Evolutionary conservation across 306 rosid genomes (phyloP).

Genomic region (Lathyrus sativus): DNA sequence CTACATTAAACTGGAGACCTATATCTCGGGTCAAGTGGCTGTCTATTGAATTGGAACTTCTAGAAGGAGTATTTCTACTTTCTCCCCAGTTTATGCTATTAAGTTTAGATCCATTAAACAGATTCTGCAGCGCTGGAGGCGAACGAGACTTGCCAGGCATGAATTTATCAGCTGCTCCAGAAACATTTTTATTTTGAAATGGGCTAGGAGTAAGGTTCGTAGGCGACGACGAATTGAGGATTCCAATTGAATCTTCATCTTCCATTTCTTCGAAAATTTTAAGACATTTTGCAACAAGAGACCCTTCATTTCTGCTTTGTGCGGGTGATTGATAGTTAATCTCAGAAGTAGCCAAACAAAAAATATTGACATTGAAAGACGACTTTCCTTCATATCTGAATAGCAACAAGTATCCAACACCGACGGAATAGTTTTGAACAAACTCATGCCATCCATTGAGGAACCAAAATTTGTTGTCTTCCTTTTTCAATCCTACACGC

Average conservation of each 20-base stretch:
- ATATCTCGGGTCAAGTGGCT: constrained; percentile 54
- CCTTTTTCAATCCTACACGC: constrained; percentile 71
- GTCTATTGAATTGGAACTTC: constrained; percentile 47
- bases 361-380: constrained; percentile 67
- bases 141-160: constrained; percentile 48
- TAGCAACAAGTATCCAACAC: constrained; percentile 68
- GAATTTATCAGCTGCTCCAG: constrained; percentile 52
- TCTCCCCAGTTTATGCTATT: constrained; percentile 63
- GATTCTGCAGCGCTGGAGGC: constrained; percentile 67
- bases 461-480: constrained; percentile 71
- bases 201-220: constrained; percentile 39
- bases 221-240: constrained; percentile 48
- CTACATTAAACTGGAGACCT: constrained; percentile 71
- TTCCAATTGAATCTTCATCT: constrained; percentile 70
- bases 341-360: constrained; percentile 70
- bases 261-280: constrained; percentile 76
- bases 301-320: constrained; percentile 46
- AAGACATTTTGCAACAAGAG: constrained; percentile 49
- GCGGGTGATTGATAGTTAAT: constrained; percentile 64
- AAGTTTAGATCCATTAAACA: constrained; percentile 76
- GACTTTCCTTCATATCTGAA: constrained; percentile 88
- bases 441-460: constrained; percentile 86
- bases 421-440: constrained; percentile 63
- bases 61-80: constrained; percentile 55
- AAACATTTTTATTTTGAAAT: constrained; percentile 51